Conservation (phyloP, 768 basidiomycete genomes). For the Chlorophyllum brunneum region DNA sequence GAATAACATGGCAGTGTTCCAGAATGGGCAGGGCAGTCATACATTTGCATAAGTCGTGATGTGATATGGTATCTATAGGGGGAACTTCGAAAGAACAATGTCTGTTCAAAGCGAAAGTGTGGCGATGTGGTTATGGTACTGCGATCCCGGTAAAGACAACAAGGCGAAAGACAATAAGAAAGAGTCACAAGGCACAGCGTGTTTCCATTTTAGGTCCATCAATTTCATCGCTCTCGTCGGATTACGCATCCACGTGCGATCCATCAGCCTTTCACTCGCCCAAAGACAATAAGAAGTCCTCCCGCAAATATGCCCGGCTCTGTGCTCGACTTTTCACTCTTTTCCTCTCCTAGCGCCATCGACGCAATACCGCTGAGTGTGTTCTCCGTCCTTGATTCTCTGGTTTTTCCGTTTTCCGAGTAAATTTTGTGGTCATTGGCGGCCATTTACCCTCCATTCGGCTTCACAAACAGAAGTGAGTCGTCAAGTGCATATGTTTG, state of each 20-base stretch:
- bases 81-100: conserved; percentile 12
- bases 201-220: background rate
- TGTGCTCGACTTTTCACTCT: background rate
- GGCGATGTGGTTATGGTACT: background rate
- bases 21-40: too few relatives aligned
- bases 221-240: conserved; percentile 2
- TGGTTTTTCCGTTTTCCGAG: background rate
- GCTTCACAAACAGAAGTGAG: background rate
- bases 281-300: conserved; percentile 6
- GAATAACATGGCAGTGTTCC: too few relatives aligned
- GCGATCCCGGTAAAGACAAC: background rate
- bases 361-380: background rate
- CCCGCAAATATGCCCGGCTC: conserved; percentile 10
- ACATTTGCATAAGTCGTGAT: too few relatives aligned
- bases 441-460: too few relatives aligned
- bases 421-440: background rate
- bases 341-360: background rate
- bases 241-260: conserved; percentile 4
- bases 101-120: too few relatives aligned
- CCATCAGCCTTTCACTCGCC: background rate
- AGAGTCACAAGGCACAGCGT: conserved; percentile 2
- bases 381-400: background rate
- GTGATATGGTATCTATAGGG: background rate
- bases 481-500: background rate
- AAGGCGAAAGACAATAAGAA: conserved; percentile 13